Base-by-base conservation (phyloP, 73 alveolate species). In the Paraurostyla sp. region DNA sequence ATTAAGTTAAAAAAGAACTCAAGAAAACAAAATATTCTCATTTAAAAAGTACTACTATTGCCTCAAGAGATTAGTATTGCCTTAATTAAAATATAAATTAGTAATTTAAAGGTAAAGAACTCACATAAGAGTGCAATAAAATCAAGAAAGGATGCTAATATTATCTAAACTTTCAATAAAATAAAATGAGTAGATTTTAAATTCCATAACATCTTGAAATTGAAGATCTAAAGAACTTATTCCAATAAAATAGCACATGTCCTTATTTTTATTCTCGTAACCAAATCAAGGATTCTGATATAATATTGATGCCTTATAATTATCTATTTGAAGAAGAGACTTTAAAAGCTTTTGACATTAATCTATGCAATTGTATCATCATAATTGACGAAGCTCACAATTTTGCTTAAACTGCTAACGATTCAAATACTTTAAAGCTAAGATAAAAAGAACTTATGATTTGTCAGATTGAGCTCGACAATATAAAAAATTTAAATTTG, bases 321-420 rank as follows among this genome's bases (percentile, higher is more conserved):
- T 88, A 94, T 76, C 46, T 94, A 22, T 62, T 94, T 0, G 96
- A 94, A 46, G 94, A 92, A 4, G 35, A 71, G 32, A 91, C 85
- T n/a, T 76, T 96, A 35, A 80, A 71, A 65, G 81, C 57, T 43
- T 76, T 81, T 88, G 93, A 89, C 9, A 63, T 95, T 27, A 89
- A 83, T 54, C 85, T 94, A 23, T 54, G 76, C 18, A 92, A 94
- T 43, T 81, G 95, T 36, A 90, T 97, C 15, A 73, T 97, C 43
- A 81, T 97, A 0, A 71, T 97, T 50, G 99, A 97, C 91, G 99
- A 97, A 51, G 88, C 98, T 20, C 99, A 97, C 80, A 97, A 97
- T 83, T 89, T 95, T 18, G 92, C 89, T 7, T 50, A 84, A 71
- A 81, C 83, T 75, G 85, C 95, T 40, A 96, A 96, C 57, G 91